Conservation (phyloP, 2,329 filamentous ascomycete species). For the Coniochaeta sp. region DNA sequence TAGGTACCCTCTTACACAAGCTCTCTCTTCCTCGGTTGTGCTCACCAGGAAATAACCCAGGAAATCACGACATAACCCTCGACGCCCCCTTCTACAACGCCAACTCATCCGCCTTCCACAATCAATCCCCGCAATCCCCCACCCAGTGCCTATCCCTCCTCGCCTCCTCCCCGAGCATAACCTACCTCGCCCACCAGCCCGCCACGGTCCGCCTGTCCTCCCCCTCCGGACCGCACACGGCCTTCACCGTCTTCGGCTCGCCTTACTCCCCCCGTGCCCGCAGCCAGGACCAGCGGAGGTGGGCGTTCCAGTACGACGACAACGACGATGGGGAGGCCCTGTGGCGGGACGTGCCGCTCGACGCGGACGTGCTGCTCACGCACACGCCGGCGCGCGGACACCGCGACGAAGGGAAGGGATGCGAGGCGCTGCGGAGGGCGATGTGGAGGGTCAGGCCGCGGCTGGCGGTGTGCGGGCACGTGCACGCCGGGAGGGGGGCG, state of each 20-base stretch:
- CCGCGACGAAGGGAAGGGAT: conserved; percentile 53
- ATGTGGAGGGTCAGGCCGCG: conserved; percentile 56
- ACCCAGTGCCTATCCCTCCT: conserved; percentile 44
- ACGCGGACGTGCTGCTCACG: conserved; percentile 61
- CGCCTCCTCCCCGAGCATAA: conserved; percentile 45
- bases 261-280: conserved; percentile 52
- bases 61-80: conserved; percentile 70
- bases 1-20: neutral
- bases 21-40: neutral
- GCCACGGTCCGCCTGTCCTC: conserved; percentile 46
- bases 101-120: neutral
- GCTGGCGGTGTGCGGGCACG: conserved; percentile 64
- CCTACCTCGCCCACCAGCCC: conserved; percentile 56
- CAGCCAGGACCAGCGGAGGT: conserved; percentile 31
- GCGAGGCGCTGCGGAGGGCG: conserved; percentile 47
- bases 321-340: conserved; percentile 20
- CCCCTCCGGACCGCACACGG: conserved; percentile 47
- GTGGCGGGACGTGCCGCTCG: conserved; percentile 55
- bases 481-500: conserved; percentile 61
- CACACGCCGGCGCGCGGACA: conserved; percentile 60
- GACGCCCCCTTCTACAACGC: conserved; percentile 52
- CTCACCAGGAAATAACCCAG: conserved; percentile 34
- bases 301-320: conserved; percentile 61
- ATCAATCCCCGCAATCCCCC: neutral
- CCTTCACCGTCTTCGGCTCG: conserved; percentile 64